phyloP scores from a whole-genome alignment of 495 filamentous ascomycete genomes.

The Talaromyces adpressus region DNA sequence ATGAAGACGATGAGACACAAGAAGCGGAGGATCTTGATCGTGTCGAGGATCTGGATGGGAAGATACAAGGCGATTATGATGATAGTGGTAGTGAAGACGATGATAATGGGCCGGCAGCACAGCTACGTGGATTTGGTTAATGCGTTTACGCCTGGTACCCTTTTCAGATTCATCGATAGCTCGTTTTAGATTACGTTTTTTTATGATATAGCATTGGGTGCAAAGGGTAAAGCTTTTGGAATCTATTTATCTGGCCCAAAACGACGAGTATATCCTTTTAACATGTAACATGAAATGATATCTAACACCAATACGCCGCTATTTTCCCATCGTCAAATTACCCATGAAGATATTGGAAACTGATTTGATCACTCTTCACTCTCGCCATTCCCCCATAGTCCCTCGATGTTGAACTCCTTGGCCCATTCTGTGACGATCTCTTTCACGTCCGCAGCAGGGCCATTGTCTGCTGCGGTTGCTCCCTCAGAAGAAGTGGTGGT shows the following conservation, averaged over 20 bases:
- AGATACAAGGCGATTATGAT: constrained; percentile 29
- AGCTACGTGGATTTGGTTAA: constrained; percentile 34
- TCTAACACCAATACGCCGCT: not conserved
- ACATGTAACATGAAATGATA: not conserved
- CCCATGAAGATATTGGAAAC: not conserved
- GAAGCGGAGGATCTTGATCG: constrained; percentile 56
- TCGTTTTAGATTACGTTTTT: not conserved
- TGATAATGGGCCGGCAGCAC: constrained; percentile 35
- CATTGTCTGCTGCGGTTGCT: constrained; percentile 18
- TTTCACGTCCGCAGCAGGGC: constrained; percentile 56
- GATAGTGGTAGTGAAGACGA: constrained; percentile 34
- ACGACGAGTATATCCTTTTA: not conserved
- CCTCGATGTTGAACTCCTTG: constrained; percentile 91
- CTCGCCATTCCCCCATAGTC: constrained; percentile 70
- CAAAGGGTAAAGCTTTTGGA: not conserved
- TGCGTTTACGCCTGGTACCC: not conserved
- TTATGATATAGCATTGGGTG: not conserved
- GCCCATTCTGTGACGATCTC: constrained; percentile 91
- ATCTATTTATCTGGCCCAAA: not conserved
- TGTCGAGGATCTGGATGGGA: constrained; percentile 50
- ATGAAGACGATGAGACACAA: constrained; percentile 29
- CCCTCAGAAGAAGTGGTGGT: constrained; percentile 21
- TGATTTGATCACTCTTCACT: constrained; percentile 36
- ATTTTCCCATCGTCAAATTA: not conserved
- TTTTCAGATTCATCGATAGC: not conserved